Conservation (phyloP, 2,329 filamentous ascomycete genomes). For the Claviceps arundinis region DNA sequence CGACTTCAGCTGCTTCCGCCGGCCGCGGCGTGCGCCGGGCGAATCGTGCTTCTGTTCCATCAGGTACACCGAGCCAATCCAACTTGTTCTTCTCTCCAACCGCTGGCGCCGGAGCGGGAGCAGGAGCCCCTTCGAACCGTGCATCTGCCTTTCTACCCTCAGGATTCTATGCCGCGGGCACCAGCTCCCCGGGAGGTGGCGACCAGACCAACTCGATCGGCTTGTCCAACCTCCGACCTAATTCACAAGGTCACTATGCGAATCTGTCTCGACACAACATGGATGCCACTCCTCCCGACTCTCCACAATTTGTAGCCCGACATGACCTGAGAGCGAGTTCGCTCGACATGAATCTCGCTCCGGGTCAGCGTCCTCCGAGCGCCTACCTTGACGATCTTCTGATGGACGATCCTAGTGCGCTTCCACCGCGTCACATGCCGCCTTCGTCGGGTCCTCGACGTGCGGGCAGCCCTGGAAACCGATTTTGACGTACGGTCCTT, state of each 20-base stretch:
- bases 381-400: slow-evolving; percentile 85
- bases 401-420: slow-evolving; percentile 51
- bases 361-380: slow-evolving; percentile 65
- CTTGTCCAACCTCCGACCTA: slow-evolving; percentile 47
- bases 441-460: slow-evolving; percentile 9
- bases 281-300: slow-evolving; percentile 48
- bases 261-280: slow-evolving; percentile 27
- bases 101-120: slow-evolving; percentile 41
- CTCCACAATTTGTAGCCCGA: slow-evolving; percentile 40
- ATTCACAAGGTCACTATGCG: slow-evolving; percentile 36
- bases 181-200: slow-evolving; percentile 32
- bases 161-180: slow-evolving; percentile 74
- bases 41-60: slow-evolving; percentile 37
- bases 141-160: slow-evolving; percentile 75
- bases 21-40: slow-evolving; percentile 40
- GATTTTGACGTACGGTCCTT: slow-evolving; percentile 9
- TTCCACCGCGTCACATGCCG: slow-evolving; percentile 31
- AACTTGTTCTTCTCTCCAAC: slow-evolving; percentile 95
- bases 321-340: slow-evolving; percentile 50
- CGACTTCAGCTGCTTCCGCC: slow-evolving; percentile 22
- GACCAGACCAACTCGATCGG: slow-evolving; percentile 41
- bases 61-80: slow-evolving; percentile 46
- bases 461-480: slow-evolving; percentile 12
- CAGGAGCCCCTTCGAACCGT: slow-evolving; percentile 45
- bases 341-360: slow-evolving; percentile 42